Evolutionary conservation across 352 stramenopile species (phyloP), one percentile per base, ranked within the genome.

Genomic region (Phytophthora multivora): DNA sequence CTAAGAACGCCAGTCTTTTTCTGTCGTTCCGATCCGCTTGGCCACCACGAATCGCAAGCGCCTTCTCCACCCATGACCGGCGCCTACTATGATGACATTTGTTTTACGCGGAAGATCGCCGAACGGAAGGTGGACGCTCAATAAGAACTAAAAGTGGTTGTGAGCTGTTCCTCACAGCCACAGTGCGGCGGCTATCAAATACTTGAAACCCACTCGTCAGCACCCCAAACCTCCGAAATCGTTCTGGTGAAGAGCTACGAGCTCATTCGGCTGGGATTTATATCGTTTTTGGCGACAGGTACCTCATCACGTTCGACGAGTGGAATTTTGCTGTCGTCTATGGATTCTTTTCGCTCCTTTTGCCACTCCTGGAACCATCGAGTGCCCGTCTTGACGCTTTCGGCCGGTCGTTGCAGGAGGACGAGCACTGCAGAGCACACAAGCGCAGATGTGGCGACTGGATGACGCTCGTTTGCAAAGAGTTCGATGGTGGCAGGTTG

Each of bases 291-390:
- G 66, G 19, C 15, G 40, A 47, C 11, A 47, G 31, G 11, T 47
- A 47, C 16, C 19, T 47, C 18, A 18, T 39, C 15, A 39, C 33
- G 13, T 63, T 61, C 11, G 51, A 65, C n/a, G 55, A 75, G 19
- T 75, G 66, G 66, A 33, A 62, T 47, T n/a, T 19, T 61, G 3
- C 19, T 73, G 25, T 58, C 47, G 1, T 47, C 65, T 0, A 54
- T 73, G 33, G 43, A 31, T 5, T 39, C 47, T 4, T 49, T 70
- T 11, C 40, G 54, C n/a, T 25, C 54, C 0, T 58, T 49, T 23
- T 69, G 35, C 15, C 47, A 59, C 30, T 58, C 66, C 3, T 73
- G 53, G 59, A 73, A 73, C 19, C 45, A 73, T 21, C 65, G 65
- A 7, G 60, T 73, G 4, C 16, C 59, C 0, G 64, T 67, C 2